These are phyloP conservation scores for Entoloma clypeatum DNA, from an alignment of 1,284 basidiomycete species.

Conservation along the genomic window DNA sequence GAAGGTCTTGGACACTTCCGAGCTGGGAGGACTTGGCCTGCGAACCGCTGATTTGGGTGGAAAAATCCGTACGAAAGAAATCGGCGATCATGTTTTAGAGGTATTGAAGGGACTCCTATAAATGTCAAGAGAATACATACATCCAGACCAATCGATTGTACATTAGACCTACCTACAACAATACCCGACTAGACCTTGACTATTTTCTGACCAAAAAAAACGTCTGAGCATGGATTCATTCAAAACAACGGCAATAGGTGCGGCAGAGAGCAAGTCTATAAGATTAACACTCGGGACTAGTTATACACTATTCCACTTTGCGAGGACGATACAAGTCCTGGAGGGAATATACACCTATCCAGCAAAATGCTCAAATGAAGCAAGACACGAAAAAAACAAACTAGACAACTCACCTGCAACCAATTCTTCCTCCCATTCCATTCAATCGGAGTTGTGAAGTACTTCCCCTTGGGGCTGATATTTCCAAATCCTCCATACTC, in stretches of 20 bases:
- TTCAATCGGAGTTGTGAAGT: constrained; percentile 80
- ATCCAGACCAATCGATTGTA: neutral
- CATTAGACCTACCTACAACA: neutral
- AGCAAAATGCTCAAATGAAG: constrained; percentile 9
- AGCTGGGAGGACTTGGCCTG: constrained; percentile 73
- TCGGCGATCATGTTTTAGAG: constrained; percentile 85
- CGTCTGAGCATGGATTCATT: neutral
- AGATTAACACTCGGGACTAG: no score
- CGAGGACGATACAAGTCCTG: constrained; percentile 73
- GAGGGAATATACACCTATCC: constrained; percentile 75
- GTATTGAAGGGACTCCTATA: constrained; percentile 66
- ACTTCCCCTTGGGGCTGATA: constrained; percentile 61
- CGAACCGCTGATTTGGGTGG: constrained; percentile 91
- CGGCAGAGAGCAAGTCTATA: no score
- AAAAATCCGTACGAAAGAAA: constrained; percentile 65
- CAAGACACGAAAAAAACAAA: constrained; percentile 1
- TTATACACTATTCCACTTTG: constrained; percentile 31
- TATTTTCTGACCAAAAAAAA: no score
- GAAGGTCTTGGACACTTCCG: constrained; percentile 78
- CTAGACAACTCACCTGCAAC: constrained; percentile 58
- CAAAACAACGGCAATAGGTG: neutral
- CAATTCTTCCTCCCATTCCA: constrained; percentile 94
- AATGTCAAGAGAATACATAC: constrained; percentile 7
- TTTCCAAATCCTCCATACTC: constrained; percentile 89
- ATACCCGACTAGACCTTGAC: no score